phyloP scores from a whole-genome alignment of 2,329 filamentous ascomycete genomes.

The Aurifilum marmelostoma region DNA sequence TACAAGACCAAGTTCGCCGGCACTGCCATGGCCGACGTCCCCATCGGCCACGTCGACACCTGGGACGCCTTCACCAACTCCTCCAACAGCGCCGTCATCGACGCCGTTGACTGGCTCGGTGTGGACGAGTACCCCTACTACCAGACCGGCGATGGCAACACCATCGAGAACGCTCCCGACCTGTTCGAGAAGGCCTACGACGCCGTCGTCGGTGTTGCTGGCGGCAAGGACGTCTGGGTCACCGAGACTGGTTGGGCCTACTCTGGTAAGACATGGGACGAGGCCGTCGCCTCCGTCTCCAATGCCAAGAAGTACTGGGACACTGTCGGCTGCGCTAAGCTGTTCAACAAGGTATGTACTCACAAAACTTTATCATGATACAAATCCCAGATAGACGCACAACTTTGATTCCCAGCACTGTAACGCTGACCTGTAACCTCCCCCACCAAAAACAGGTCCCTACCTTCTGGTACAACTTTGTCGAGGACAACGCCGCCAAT shows the following conservation, averaged over 20 bases:
- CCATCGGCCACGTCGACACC: constrained; percentile 85
- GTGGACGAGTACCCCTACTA: constrained; percentile 88
- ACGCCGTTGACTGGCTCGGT: constrained; percentile 76
- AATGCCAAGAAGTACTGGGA: constrained; percentile 85
- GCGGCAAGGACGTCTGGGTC: constrained; percentile 34
- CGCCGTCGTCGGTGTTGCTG: constrained; percentile 59
- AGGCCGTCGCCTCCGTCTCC: constrained; percentile 20
- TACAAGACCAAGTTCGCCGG: constrained; percentile 66
- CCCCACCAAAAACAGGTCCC: constrained; percentile 47
- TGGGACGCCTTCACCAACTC: constrained; percentile 80
- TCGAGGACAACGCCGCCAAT: constrained; percentile 64
- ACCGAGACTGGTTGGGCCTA: constrained; percentile 30
- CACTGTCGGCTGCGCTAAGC: constrained; percentile 68
- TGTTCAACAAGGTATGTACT: constrained; percentile 55
- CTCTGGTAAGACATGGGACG: constrained; percentile 23
- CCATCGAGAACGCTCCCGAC: constrained; percentile 62
- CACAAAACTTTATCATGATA: background rate
- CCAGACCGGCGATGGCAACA: constrained; percentile 69
- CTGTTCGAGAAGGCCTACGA: constrained; percentile 72
- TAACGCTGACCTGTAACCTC: background rate
- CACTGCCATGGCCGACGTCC: constrained; percentile 59
- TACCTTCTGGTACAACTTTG: constrained; percentile 78
- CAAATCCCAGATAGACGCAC: too few relatives aligned
- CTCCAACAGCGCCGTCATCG: constrained; percentile 71
- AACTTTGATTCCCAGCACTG: too few relatives aligned